phyloP scores from a whole-genome alignment of 495 filamentous ascomycete species.

The Bathelium albidoporum region DNA sequence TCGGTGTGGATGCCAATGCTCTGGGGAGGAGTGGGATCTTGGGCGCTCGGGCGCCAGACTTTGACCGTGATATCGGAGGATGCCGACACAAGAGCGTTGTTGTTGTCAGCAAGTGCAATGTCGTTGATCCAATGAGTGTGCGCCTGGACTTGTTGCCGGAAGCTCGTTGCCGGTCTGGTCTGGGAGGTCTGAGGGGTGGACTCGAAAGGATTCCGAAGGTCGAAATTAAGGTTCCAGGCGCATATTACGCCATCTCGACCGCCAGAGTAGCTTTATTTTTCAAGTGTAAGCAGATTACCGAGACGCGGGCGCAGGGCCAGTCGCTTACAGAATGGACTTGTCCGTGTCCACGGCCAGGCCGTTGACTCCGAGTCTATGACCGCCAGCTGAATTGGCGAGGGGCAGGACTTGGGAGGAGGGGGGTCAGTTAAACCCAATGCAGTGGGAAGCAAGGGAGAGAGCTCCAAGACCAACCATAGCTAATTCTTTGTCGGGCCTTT shows the following conservation, averaged over 20 bases:
- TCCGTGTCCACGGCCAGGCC: conserved; percentile 78
- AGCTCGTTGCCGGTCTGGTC: conserved; percentile 45
- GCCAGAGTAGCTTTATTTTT: conserved; percentile 69
- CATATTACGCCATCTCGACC: conserved; percentile 93
- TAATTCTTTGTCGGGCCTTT: conserved; percentile 28
- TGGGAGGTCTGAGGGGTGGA: conserved; percentile 26
- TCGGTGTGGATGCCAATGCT: conserved; percentile 89
- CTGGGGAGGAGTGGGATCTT: conserved; percentile 54
- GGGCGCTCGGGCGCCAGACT: conserved; percentile 80
- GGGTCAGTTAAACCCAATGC: background rate
- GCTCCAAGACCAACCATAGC: conserved; percentile 24
- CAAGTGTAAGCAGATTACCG: conserved; percentile 6
- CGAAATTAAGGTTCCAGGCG: conserved; percentile 77
- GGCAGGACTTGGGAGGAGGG: conserved; percentile 71
- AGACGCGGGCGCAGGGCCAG: background rate
- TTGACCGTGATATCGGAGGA: conserved; percentile 94
- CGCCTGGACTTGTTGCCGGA: conserved; percentile 84
- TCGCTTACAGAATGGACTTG: conserved; percentile 74
- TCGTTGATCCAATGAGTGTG: conserved; percentile 99
- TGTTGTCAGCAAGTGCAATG: conserved; percentile 72
- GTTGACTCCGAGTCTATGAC: conserved; percentile 89
- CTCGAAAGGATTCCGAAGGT: conserved; percentile 35
- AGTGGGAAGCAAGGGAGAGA: background rate
- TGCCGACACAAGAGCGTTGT: conserved; percentile 79
- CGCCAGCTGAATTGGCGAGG: conserved; percentile 78